Evolutionary conservation across 2,329 filamentous ascomycete genomes (phyloP).

Genomic region (Alternaria triticina): DNA sequence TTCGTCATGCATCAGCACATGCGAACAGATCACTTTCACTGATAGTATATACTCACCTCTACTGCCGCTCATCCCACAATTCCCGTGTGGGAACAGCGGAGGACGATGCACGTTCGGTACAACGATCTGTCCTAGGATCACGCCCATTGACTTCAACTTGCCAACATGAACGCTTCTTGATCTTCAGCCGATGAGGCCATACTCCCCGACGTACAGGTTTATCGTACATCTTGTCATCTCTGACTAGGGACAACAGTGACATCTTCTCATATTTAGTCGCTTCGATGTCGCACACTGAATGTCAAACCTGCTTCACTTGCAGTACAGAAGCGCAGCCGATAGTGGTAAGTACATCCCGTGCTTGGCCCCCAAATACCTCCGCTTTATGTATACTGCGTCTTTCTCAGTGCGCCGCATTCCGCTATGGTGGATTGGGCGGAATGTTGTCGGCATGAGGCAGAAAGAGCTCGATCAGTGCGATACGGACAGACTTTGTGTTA

Average conservation of each 20-base stretch:
- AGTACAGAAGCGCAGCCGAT: neutral
- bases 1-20: neutral
- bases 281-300: neutral
- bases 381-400: neutral
- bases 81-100: too few relatives aligned
- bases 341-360: neutral
- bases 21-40: neutral
- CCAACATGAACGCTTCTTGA: neutral
- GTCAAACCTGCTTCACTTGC: neutral
- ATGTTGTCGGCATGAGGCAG: neutral
- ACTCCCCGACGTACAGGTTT: neutral
- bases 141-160: neutral
- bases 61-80: too few relatives aligned
- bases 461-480: neutral
- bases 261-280: neutral
- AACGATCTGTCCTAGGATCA: neutral
- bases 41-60: too few relatives aligned
- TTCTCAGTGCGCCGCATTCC: neutral
- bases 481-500: neutral
- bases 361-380: neutral
- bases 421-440: neutral
- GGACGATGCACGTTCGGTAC: neutral
- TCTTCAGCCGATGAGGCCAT: neutral
- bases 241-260: neutral
- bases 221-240: neutral